Percentiles rank a stretch among this genome's conserved stretches.
These are phyloP conservation scores for Zasmidium citrigriseum DNA, from an alignment of 2,329 filamentous ascomycete genomes.

Conservation along the genomic window DNA sequence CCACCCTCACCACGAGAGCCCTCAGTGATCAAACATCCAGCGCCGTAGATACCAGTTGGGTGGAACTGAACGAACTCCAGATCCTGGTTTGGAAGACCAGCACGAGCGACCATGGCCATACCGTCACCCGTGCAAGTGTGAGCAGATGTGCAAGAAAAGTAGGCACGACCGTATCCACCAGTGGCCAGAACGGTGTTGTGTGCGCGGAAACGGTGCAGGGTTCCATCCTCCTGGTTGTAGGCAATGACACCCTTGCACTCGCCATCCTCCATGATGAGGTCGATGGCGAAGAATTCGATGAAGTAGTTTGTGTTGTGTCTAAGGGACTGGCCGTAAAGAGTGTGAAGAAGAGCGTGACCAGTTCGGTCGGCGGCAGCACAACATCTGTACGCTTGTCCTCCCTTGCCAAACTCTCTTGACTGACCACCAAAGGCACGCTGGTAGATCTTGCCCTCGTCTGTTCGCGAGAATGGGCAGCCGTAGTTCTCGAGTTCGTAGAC, in stretches of 20 bases:
- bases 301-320: constrained; percentile 99
- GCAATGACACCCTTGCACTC: constrained; percentile 95
- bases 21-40: constrained; percentile 96
- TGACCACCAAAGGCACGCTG: constrained; percentile 98
- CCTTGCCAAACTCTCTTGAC: constrained; percentile 91
- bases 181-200: constrained; percentile 97
- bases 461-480: constrained; percentile 94
- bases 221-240: constrained; percentile 98
- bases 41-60: constrained; percentile 97
- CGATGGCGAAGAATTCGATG: constrained; percentile 97
- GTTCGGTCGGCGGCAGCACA: constrained; percentile 95
- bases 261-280: constrained; percentile 96
- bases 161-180: constrained; percentile 94
- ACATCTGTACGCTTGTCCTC: constrained; percentile 96
- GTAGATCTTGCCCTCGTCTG: constrained; percentile 96
- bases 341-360: constrained; percentile 96
- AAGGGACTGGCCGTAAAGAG: constrained; percentile 95
- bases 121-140: constrained; percentile 99
- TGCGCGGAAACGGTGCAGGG: constrained; percentile 92
- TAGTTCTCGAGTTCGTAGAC: constrained; percentile 97
- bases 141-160: constrained; percentile 97
- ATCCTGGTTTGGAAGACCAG: constrained; percentile 97
- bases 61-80: constrained; percentile 99
- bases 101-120: constrained; percentile 98
- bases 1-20: constrained; percentile 97